Base-by-base conservation (phyloP, 1,284 basidiomycete species). In the Mycena sp. region DNA sequence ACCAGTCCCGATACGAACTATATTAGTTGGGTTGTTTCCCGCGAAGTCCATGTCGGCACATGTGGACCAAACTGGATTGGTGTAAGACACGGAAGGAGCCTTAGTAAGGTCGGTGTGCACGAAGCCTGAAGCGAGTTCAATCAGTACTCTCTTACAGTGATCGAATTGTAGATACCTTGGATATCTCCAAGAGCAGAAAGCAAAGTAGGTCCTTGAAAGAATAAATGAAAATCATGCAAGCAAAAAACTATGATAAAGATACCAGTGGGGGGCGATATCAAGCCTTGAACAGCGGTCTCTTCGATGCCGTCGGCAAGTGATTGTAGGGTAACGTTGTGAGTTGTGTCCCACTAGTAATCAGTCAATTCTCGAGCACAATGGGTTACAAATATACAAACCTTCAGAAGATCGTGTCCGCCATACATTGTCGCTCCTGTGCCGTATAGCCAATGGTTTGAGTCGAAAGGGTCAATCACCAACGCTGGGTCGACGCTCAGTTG, bases 371-470 rank as follows among this genome's bases (percentile, higher is more conserved):
- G 6, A 1, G 26, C 16, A 6, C 10, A 26, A 35, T 11, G 14
- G 9, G 7, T 35, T 14, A 7, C 32, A 35, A 14, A 35, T 44
- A 48, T 29, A 16, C 32, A 35, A 7, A 41, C 30, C 16, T 52
- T 58, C 10, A 57, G 40, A 3, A 61, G 58, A 38, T 89, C 85
- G 57, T 81, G 83, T 10, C 87, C 85, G 10, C 87, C 88, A 45
- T 85, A 84, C 40, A 88, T 80, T 4, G 83, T 88, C 81, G 35
- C 87, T 1, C 62, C 87, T 23, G 87, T 89, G 25, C 87, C 87
- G 70, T 89, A 89, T 17, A 89, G 74, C 86, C 86, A 88, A 71
- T 89, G 87, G 70, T 89, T 83, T 1, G 84, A 87, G 71, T 89
- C 83, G 69, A 87, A 86, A 1, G 87, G 87, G 72, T 89, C 82